Conservation (phyloP, 805 yeast genomes). For the Metschnikowia arizonensis region DNA sequence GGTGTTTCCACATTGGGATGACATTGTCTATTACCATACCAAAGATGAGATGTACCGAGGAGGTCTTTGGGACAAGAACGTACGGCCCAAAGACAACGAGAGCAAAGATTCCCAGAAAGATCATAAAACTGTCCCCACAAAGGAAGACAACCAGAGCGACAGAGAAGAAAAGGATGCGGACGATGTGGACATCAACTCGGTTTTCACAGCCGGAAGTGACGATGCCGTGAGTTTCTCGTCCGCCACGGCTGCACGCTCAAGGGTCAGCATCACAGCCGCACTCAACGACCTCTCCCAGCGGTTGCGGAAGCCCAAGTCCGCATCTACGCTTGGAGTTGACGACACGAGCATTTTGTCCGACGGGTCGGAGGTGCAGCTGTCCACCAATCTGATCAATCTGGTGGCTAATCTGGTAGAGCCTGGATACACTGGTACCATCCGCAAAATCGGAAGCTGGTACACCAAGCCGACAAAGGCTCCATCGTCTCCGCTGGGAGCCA, state of each 20-base stretch:
- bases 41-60: conserved; percentile 74
- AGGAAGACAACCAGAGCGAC: background rate
- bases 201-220: background rate
- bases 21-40: conserved; percentile 66
- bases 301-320: conserved; percentile 19
- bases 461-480: conserved; percentile 38
- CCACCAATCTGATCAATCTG: background rate
- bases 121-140: background rate
- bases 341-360: conserved; percentile 27
- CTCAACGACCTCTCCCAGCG: conserved; percentile 17
- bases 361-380: conserved; percentile 19
- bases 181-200: background rate
- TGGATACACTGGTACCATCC: background rate
- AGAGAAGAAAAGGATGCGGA: background rate
- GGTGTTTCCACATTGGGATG: conserved; percentile 89
- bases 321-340: conserved; percentile 22
- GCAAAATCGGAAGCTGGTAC: conserved; percentile 67
- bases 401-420: background rate
- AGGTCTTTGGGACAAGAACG: conserved; percentile 76
- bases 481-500: background rate
- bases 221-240: background rate
- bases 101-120: background rate
- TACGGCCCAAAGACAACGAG: background rate
- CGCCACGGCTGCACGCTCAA: background rate
- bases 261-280: conserved; percentile 11